A percentile compares a stretch with the other conserved stretches of the same genome.
These are phyloP conservation scores for Lachnellula cervina DNA, from an alignment of 2,329 filamentous ascomycete species.

Conservation along the genomic window DNA sequence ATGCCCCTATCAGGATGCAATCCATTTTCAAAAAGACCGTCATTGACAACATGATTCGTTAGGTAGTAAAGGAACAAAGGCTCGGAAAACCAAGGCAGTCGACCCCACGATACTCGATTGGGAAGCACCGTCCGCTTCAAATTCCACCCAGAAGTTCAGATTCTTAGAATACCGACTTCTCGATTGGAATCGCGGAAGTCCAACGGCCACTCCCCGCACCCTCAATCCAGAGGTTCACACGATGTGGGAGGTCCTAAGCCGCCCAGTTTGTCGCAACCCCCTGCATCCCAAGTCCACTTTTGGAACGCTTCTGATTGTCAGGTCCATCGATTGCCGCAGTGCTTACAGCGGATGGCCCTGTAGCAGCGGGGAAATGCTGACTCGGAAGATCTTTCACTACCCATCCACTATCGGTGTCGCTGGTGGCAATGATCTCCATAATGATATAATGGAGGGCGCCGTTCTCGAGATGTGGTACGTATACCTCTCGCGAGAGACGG, in stretches of 20 bases:
- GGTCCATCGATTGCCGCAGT: slow-evolving; percentile 17
- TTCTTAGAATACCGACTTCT: neutral
- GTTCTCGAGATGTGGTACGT: slow-evolving; percentile 41
- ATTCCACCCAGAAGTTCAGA: neutral
- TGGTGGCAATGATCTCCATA: slow-evolving; percentile 40
- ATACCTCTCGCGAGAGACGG: slow-evolving; percentile 37
- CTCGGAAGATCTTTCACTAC: slow-evolving; percentile 21
- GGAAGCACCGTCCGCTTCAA: slow-evolving; percentile 1
- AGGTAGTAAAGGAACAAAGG: neutral
- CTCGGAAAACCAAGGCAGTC: neutral
- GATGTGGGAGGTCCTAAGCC: slow-evolving; percentile 1
- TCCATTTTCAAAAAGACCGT: slow-evolving; percentile 3
- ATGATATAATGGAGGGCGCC: slow-evolving; percentile 44
- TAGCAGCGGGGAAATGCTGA: slow-evolving; percentile 19
- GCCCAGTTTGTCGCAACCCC: slow-evolving; percentile 10
- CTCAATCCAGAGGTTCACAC: neutral
- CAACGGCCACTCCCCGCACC: neutral
- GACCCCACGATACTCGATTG: slow-evolving; percentile 4
- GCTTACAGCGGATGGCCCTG: slow-evolving; percentile 17
- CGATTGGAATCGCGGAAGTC: neutral
- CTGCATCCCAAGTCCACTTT: slow-evolving; percentile 10
- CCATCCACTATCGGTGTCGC: slow-evolving; percentile 29
- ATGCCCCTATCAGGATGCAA: neutral
- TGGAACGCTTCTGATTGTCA: slow-evolving; percentile 12
- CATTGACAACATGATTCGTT: slow-evolving; percentile 11